phyloP scores from a whole-genome alignment of 768 basidiomycete genomes.

The Sporobolomyces roseus region DNA sequence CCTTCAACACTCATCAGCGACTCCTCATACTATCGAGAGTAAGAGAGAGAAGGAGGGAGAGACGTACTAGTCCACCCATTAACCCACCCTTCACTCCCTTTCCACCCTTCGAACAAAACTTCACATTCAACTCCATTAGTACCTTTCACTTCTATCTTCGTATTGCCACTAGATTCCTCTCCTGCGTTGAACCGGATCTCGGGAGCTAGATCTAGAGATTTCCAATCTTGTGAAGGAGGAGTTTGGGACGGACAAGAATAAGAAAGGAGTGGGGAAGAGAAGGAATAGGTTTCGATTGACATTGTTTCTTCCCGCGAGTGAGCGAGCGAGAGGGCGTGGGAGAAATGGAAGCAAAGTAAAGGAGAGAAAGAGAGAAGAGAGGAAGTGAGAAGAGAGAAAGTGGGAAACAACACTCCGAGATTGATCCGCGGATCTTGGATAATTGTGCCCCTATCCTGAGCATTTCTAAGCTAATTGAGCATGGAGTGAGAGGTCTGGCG shows the following conservation, averaged over 20 bases:
- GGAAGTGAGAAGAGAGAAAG: neutral
- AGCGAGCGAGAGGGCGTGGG: neutral
- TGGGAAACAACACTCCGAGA: neutral
- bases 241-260: constrained; percentile 1
- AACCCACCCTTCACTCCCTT: constrained; percentile 5
- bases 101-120: neutral
- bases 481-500: too few species aligned
- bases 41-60: neutral
- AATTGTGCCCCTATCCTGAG: neutral
- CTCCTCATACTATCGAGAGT: too few species aligned
- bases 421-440: neutral
- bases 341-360: too few species aligned
- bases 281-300: neutral
- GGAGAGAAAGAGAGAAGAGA: neutral
- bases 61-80: neutral
- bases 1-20: too few species aligned
- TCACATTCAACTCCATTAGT: neutral
- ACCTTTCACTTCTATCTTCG: neutral
- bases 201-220: constrained; percentile 2
- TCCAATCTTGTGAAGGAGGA: neutral
- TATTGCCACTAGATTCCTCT: neutral
- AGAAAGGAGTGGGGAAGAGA: neutral
- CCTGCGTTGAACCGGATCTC: neutral
- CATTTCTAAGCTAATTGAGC: too few species aligned
- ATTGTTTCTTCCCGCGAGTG: too few species aligned